Conservation (phyloP, 2,329 filamentous ascomycete species). For the Pezicula rhizophila region DNA sequence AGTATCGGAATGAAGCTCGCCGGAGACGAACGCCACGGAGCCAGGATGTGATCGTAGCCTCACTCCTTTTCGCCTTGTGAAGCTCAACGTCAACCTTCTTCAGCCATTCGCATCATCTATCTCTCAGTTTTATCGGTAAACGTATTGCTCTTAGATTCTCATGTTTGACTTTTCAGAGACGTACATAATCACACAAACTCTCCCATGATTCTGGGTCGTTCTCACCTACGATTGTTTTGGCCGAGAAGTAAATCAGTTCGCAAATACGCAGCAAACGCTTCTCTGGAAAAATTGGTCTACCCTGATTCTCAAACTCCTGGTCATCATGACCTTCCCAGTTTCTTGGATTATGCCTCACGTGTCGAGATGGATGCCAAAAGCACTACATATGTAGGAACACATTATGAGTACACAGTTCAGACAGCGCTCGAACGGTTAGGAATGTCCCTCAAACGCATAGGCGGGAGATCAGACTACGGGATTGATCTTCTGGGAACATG, state of each 20-base stretch:
- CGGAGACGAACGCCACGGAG: background rate
- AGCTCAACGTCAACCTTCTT: background rate
- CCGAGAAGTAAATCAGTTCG: conserved; percentile 11
- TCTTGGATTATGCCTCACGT: conserved; percentile 55
- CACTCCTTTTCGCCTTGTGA: background rate
- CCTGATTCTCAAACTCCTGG: conserved; percentile 40
- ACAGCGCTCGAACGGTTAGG: conserved; percentile 51
- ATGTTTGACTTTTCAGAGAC: too few relatives aligned
- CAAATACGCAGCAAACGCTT: conserved; percentile 18
- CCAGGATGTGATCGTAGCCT: background rate
- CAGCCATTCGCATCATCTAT: background rate
- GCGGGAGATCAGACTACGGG: conserved; percentile 61
- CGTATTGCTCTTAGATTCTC: too few relatives aligned
- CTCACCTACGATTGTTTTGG: conserved; percentile 13
- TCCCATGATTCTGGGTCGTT: conserved; percentile 16
- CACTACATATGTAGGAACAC: conserved; percentile 64
- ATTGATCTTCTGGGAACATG: conserved; percentile 72
- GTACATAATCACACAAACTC: background rate
- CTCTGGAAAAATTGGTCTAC: conserved; percentile 30
- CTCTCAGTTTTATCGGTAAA: background rate
- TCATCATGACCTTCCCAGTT: conserved; percentile 60
- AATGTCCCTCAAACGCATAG: conserved; percentile 60
- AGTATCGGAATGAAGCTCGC: background rate
- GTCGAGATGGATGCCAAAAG: conserved; percentile 47
- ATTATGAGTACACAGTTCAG: conserved; percentile 68